These are phyloP conservation scores for Crithidia mellificae DNA, from an alignment of 208 protist genomes.

Conservation along the genomic window DNA sequence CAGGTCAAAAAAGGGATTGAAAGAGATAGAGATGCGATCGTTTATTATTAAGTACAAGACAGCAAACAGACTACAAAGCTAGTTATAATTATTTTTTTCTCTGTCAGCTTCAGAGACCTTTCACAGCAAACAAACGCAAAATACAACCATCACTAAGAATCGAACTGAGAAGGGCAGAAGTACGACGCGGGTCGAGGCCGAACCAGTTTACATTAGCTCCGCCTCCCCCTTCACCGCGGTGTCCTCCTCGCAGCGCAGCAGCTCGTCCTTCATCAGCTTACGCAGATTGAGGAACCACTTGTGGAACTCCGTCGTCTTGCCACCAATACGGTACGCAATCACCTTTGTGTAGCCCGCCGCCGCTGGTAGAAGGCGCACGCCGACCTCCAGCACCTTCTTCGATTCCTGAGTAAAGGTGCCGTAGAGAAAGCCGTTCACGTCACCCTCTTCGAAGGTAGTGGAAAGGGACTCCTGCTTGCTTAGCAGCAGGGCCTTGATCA, in stretches of 20 bases:
- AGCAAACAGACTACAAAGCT: too few species aligned
- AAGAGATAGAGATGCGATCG: too few species aligned
- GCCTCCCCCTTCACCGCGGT: conserved; percentile 77
- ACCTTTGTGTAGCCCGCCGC: conserved; percentile 83
- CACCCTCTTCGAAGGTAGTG: conserved; percentile 67
- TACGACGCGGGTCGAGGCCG: too few species aligned
- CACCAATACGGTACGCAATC: conserved; percentile 79
- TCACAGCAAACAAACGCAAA: not conserved
- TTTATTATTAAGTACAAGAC: too few species aligned
- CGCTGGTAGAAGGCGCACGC: conserved; percentile 66
- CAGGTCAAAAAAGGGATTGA: too few species aligned
- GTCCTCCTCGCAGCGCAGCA: conserved; percentile 84
- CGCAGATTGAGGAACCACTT: conserved; percentile 80
- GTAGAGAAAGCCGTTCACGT: conserved; percentile 71
- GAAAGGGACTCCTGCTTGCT: conserved; percentile 55
- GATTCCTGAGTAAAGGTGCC: conserved; percentile 50
- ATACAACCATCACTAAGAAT: not conserved
- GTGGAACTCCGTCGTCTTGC: conserved; percentile 82
- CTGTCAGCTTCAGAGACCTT: too few species aligned
- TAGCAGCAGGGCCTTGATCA: conserved; percentile 72
- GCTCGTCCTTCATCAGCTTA: conserved; percentile 73
- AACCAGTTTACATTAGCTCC: conserved; percentile 72
- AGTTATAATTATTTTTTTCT: too few species aligned
- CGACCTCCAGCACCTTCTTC: conserved; percentile 71
- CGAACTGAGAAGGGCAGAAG: too few species aligned